Evolutionary conservation across 2,329 filamentous ascomycete genomes (phyloP).

Genomic region (Fusarium sp.): DNA sequence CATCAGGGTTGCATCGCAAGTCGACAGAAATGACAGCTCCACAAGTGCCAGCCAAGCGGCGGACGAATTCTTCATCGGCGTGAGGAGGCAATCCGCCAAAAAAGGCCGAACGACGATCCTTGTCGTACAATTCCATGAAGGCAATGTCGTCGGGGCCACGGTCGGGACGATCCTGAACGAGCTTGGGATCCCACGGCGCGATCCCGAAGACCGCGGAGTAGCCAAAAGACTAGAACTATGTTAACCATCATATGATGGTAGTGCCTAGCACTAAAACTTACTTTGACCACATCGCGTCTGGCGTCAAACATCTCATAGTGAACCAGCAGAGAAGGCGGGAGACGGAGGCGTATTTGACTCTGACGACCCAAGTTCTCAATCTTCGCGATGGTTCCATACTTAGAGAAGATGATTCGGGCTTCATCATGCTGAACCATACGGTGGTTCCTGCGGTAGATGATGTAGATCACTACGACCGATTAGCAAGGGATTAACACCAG

Average conservation of each 20-base stretch:
- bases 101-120: constrained; percentile 64
- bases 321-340: constrained; percentile 62
- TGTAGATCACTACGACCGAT: constrained; percentile 62
- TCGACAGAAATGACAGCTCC: constrained; percentile 54
- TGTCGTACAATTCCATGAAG: constrained; percentile 56
- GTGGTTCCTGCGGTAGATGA: constrained; percentile 60
- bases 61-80: constrained; percentile 56
- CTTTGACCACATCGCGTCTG: constrained; percentile 64
- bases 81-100: constrained; percentile 62
- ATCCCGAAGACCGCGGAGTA: constrained; percentile 15
- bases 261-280: constrained; percentile 53
- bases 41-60: constrained; percentile 55
- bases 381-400: constrained; percentile 62
- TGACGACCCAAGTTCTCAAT: constrained; percentile 56
- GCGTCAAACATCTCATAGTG: constrained; percentile 68
- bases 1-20: constrained; percentile 14
- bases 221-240: neutral
- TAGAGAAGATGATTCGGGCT: constrained; percentile 59
- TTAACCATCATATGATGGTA: neutral
- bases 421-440: constrained; percentile 60
- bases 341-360: constrained; percentile 53
- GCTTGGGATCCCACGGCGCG: constrained; percentile 28
- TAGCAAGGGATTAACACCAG: constrained; percentile 32
- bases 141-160: constrained; percentile 14
- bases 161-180: constrained; percentile 19